A percentile compares a stretch with the other conserved stretches of the same genome.
Conservation (phyloP, 495 filamentous ascomycete genomes). For the Penicillium bialowiezense region DNA sequence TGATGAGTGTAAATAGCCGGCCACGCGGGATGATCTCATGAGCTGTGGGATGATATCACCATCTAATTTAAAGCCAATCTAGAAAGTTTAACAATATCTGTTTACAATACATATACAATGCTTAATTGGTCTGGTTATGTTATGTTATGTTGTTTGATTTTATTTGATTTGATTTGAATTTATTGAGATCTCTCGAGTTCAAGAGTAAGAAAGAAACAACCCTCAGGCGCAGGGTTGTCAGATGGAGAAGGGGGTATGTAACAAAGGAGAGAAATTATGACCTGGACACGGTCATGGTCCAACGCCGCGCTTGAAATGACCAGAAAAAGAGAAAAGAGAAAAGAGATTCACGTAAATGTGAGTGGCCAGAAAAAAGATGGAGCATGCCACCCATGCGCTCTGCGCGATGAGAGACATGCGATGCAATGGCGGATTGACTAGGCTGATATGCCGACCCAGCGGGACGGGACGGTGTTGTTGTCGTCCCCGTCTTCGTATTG, state of each 20-base stretch:
- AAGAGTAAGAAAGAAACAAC: neutral
- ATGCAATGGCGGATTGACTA: slow-evolving; percentile 7
- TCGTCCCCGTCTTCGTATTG: slow-evolving; percentile 37
- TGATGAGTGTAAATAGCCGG: slow-evolving; percentile 4
- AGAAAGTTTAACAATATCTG: neutral
- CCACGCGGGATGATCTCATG: slow-evolving; percentile 19
- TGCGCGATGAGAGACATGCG: slow-evolving; percentile 7
- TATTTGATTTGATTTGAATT: slow-evolving; percentile 2
- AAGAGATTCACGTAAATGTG: slow-evolving; percentile 17
- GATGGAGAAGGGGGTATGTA: slow-evolving; percentile 15
- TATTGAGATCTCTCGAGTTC: neutral
- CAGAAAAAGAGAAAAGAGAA: slow-evolving; percentile 7
- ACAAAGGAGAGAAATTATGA: slow-evolving; percentile 15
- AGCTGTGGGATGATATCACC: slow-evolving; percentile 21
- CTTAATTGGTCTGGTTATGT: too few species aligned
- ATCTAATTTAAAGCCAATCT: neutral
- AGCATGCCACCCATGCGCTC: slow-evolving; percentile 9
- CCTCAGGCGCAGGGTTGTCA: neutral
- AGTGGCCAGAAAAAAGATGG: neutral
- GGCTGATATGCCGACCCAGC: slow-evolving; percentile 43
- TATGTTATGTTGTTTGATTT: neutral
- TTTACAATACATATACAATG: neutral
- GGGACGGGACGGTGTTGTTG: slow-evolving; percentile 31
- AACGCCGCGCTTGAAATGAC: slow-evolving; percentile 27
- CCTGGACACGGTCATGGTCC: slow-evolving; percentile 18